Base-by-base conservation (phyloP, 345 rosid genomes). In the Eutrema yunnanense region DNA sequence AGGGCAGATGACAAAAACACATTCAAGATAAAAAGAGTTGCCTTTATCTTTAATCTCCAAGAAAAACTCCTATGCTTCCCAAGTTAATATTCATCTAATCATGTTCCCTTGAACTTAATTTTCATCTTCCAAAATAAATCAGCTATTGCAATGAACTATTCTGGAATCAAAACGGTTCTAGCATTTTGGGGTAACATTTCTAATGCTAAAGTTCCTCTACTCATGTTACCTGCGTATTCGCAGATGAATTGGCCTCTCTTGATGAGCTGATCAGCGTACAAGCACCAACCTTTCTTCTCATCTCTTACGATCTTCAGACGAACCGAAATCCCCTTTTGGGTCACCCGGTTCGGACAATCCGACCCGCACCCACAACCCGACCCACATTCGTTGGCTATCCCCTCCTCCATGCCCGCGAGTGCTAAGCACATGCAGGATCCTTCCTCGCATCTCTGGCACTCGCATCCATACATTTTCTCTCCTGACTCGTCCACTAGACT, bases 231-330 rank as follows among this genome's bases (percentile, higher is more conserved):
- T 74, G 96, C 88, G 74, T 92, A 95, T 73, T 95, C 96, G 29
- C 97, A 95, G 27, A 92, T 73, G 69, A 88, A 95, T 30, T 87
- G 93, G 36, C 92, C 90, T 73, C 65, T 72, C 54, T 50, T 72
- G 38, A 95, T 86, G 33, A 62, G n/a, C 77, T 88, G 96, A 81
- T 89, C 89, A 58, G 90, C 84, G 54, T 59, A 79, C 81, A 92
- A 87, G 36, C 90, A 80, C 96, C 97, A 92, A 2, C 99, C 97
- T 85, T 92, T 90, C 62, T 73, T 83, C 64, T 14, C 78, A 43
- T 77, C 82, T 73, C 90, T 77, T 33, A 73, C 93, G 49, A 95
- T 80, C 84, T 86, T 92, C 83, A 92, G 26, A 73, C 79, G 37
- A 56, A 86, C 87, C 2, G 69, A 75, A 19, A 92, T 53, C 36